Evolutionary conservation across 2,329 filamentous ascomycete genomes (phyloP), one percentile per base, ranked within the genome.

Genomic region (Trichoderma sp.): DNA sequence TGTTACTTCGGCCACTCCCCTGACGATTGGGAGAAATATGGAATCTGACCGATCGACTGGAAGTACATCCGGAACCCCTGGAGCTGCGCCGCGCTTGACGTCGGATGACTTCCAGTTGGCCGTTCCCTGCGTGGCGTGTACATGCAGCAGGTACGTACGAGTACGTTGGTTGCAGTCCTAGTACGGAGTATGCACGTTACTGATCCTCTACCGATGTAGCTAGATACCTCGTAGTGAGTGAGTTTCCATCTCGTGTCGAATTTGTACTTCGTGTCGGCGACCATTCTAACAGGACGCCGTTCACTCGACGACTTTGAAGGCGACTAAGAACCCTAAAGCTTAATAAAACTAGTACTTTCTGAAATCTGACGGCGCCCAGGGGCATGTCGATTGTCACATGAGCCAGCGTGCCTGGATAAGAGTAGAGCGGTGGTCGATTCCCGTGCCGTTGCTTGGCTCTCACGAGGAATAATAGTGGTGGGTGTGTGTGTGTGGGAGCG

Each of bases 31-130:
- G 34, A 14, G 34, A 3, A 39, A 14, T 12, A 14, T 19, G 26
- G 21, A 47, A 47, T 55, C n/a, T 63, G 59, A 62, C 39, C 34
- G 51, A 54, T 63, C 50, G 60, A 55, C 39, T 55, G 34, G 41
- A 54, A n/a, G 45, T 43, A 14, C 26, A 47, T n/a, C 30, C 17
- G 28, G n/a, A 39, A 63, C 34, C 57, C 43, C 19, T 63, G 43
- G 41, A 34, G 26, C 48, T 19, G 26, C 60, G 43, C 14, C 21
- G 43, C 48, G 50, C 60, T 63, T 52, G 41, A 34, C 47, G 7
- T 63, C 60, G 60, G 60, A 26, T 34, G n/a, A 44, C n/a, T 63
- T 45, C 60, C 60, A 63, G 54, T 41, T 63, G 60, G 60, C 6
- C 14, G 19, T 44, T 21, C 26, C 34, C 60, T 17, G 41, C 45